phyloP scores from a whole-genome alignment of 495 filamentous ascomycete genomes.

The Aspergillus nanangensis region DNA sequence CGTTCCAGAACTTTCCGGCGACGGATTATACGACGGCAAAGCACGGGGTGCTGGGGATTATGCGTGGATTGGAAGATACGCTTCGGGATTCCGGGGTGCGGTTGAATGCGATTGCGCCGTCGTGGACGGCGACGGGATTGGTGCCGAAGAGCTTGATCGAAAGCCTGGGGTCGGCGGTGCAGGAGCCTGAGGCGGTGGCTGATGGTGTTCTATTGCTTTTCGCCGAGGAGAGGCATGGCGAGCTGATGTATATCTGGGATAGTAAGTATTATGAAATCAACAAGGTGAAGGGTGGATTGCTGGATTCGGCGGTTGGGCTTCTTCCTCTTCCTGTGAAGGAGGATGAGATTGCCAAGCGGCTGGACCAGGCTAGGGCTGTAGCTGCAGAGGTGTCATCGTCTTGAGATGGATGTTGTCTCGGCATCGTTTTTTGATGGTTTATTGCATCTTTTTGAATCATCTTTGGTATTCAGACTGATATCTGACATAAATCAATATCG shows the following conservation, averaged over 20 bases:
- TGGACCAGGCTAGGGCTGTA: background rate
- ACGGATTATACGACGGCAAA: constrained; percentile 36
- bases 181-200: constrained; percentile 32
- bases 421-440: no score
- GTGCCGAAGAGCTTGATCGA: constrained; percentile 17
- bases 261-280: constrained; percentile 37
- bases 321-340: background rate
- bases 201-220: constrained; percentile 32
- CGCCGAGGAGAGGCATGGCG: constrained; percentile 27
- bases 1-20: constrained; percentile 32
- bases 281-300: constrained; percentile 21
- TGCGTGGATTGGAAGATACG: constrained; percentile 23
- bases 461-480: no score
- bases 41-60: constrained; percentile 34
- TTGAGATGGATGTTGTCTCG: no score
- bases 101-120: constrained; percentile 38
- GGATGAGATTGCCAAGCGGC: background rate
- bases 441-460: no score
- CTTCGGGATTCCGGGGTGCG: constrained; percentile 18
- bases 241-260: constrained; percentile 35
- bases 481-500: no score
- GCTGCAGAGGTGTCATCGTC: no score
- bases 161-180: constrained; percentile 19
- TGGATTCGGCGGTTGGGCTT: constrained; percentile 7
- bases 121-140: constrained; percentile 38